Percentiles rank a stretch among this genome's conserved stretches.
These are phyloP conservation scores for Penicillium ucsense DNA, from an alignment of 495 filamentous ascomycete genomes.

Conservation along the genomic window DNA sequence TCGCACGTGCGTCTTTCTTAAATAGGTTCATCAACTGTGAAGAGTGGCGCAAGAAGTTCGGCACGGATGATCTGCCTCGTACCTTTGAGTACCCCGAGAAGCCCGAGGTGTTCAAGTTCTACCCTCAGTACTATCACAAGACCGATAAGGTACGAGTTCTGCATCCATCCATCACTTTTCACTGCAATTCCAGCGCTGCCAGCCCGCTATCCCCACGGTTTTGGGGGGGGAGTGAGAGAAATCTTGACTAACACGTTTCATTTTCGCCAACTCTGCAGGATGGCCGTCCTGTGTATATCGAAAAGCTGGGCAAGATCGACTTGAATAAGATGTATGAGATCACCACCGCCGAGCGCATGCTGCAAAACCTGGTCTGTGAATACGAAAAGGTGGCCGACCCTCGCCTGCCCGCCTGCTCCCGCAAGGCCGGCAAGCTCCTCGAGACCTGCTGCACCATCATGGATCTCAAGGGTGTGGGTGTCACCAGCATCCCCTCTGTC, in stretches of 20 bases:
- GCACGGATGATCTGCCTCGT: constrained; percentile 72
- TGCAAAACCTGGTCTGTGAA: constrained; percentile 89
- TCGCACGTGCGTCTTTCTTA: constrained; percentile 1
- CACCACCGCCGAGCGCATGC: constrained; percentile 86
- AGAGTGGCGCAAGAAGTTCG: constrained; percentile 80
- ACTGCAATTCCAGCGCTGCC: too few relatives aligned
- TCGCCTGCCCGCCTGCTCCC: constrained; percentile 87
- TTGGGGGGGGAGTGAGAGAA: neutral
- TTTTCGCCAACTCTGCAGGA: constrained; percentile 45
- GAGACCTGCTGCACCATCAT: constrained; percentile 97
- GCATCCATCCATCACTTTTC: too few relatives aligned
- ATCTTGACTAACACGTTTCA: constrained; percentile 3
- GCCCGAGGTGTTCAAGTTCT: constrained; percentile 77
- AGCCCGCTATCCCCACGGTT: neutral
- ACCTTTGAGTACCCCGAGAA: constrained; percentile 88
- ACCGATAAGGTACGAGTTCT: constrained; percentile 70
- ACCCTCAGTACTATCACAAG: constrained; percentile 99
- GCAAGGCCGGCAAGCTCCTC: constrained; percentile 78
- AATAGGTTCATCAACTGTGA: constrained; percentile 85
- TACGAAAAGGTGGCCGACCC: constrained; percentile 95
- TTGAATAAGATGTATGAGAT: constrained; percentile 84
- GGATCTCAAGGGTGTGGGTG: constrained; percentile 88
- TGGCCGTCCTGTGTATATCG: constrained; percentile 93
- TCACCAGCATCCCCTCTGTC: constrained; percentile 69
- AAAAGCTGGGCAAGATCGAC: constrained; percentile 91